Base-by-base conservation (phyloP, 257 asterid genomes). In the Scutellaria barbata region DNA sequence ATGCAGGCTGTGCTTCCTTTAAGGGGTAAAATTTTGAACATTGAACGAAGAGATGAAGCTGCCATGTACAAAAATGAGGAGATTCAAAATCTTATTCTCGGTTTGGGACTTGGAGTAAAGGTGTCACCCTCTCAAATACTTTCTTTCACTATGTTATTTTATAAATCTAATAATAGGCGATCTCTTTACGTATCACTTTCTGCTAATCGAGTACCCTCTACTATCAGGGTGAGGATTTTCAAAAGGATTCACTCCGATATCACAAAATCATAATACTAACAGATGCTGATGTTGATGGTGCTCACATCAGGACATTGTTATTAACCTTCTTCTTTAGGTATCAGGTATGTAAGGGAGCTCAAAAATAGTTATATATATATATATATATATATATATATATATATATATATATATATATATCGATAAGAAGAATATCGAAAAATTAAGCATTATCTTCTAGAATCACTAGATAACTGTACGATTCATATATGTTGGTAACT, bases 251-350 rank as follows among this genome's bases (percentile, higher is more conserved):
- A 12, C 96, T 95, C 61, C 98, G 99, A 64, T 95, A 95, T 84
- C 99, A 95, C 85, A 95, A 89, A 82, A 95, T 95, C 78, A 95
- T 95, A 67, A 92, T 95, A 65, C 81, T 95, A 73, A 95, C 99
- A 9, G 99, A 95, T 84, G 99, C 99, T 70, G 99, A 95, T 43
- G 98, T 95, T 9, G 99, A 95, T 73, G 99, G 99, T 68, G 99
- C 99, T 67, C 99, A 95, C 81, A 95, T 95, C 70, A 87, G 99
- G 75, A 92, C 98, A 39, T 83, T 95, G 81, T 68, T 95, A 67
- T 79, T 95, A 69, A 95, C 99, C 72, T 95, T 95, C 84, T 95
- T 95, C 88, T 92, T 83, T 77, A 84, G 98, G 82, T 92, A 89
- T 80, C 97, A 91, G 97, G 98, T 90, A 81, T 11, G 86, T 71